These are phyloP conservation scores for Rubus idaeus DNA, from an alignment of 306 rosid genomes.

Conservation along the genomic window DNA sequence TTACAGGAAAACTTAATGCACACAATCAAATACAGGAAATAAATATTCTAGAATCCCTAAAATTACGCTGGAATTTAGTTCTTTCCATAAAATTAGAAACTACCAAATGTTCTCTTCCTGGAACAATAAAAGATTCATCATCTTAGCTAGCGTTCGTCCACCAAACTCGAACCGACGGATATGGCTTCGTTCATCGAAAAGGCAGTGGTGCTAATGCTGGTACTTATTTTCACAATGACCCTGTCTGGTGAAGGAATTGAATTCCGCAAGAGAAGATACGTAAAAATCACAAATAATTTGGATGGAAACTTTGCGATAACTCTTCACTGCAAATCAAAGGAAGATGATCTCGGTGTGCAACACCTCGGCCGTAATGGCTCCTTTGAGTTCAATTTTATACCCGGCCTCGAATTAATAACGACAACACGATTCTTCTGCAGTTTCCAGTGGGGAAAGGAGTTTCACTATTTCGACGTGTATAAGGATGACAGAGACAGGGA, in stretches of 20 bases:
- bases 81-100: no score
- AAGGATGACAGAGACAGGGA: not conserved
- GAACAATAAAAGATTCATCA: no score
- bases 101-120: no score
- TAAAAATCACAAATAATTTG: not conserved
- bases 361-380: not conserved
- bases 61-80: no score
- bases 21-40: no score
- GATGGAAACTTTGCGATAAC: not conserved
- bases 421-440: no score
- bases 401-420: not conserved
- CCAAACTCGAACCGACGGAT: not conserved
- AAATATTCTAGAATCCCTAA: no score
- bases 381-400: not conserved
- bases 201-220: not conserved
- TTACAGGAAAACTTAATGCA: no score
- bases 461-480: not conserved
- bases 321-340: not conserved
- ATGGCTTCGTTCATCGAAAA: not conserved
- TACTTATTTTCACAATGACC: not conserved
- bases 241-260: not conserved
- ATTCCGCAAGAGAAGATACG: not conserved
- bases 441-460: no score
- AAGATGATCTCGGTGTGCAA: no score
- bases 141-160: no score